These are phyloP conservation scores for Hyaloscypha hepaticicola DNA, from an alignment of 495 filamentous ascomycete species.

Conservation along the genomic window DNA sequence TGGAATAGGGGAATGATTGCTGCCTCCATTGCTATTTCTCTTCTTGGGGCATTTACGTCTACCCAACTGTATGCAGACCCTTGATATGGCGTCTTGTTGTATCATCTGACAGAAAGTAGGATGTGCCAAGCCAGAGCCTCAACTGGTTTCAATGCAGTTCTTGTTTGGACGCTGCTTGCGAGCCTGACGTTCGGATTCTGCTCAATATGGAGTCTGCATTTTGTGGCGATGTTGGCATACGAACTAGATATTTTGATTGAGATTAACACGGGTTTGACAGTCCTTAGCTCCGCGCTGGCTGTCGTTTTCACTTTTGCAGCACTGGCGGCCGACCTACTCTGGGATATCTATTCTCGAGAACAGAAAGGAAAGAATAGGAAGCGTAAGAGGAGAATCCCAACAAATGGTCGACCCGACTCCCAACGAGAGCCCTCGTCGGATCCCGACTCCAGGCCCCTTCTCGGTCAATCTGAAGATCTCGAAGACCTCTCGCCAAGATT, in stretches of 20 bases:
- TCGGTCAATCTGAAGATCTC: constrained; percentile 7
- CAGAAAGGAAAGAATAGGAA: constrained; percentile 6
- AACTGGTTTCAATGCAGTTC: constrained; percentile 25
- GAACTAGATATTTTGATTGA: constrained; percentile 33
- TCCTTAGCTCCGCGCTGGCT: constrained; percentile 30
- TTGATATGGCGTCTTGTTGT: neutral
- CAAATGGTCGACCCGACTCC: neutral
- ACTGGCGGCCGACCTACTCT: constrained; percentile 29
- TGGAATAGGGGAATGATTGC: constrained; percentile 33
- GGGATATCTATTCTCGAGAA: constrained; percentile 24
- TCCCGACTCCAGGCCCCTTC: constrained; percentile 10
- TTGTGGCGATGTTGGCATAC: constrained; percentile 34
- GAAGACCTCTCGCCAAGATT: neutral
- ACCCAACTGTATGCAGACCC: constrained; percentile 29
- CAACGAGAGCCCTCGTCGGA: neutral
- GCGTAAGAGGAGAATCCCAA: neutral
- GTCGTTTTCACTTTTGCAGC: constrained; percentile 33
- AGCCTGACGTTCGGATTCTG: constrained; percentile 35
- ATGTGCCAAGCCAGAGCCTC: constrained; percentile 33
- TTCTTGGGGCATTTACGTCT: constrained; percentile 34
- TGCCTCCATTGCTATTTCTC: constrained; percentile 32
- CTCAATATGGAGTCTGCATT: constrained; percentile 35
- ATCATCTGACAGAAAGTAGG: constrained; percentile 1
- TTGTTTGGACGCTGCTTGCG: constrained; percentile 29
- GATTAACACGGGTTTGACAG: constrained; percentile 27